Evolutionary conservation across 352 stramenopile species (phyloP), one percentile per base, ranked within the genome.

Genomic region (Globisporangium cederbergense): DNA sequence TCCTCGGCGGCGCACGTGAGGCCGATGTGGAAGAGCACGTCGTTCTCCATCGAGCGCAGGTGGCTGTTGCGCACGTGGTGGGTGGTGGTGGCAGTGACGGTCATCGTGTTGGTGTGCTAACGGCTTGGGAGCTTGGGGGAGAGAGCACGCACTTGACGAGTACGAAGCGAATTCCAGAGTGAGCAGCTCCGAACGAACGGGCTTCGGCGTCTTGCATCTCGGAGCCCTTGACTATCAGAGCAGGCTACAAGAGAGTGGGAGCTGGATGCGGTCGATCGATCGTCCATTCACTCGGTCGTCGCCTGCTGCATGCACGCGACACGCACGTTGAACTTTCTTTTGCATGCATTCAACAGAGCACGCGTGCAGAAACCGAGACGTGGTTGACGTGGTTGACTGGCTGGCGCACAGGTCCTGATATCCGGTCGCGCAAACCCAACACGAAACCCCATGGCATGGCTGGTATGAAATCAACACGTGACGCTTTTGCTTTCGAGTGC

Each of bases 1-100:
- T 89, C 76, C 25, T 88, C 69, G 25, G 65, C 64, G 18, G 75
- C 77, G 64, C 72, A 90, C 49, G 80, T 76, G 55, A 93, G 76
- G 4, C 84, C 84, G 58, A 93, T 85, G 68, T 93, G 81, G 71
- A 87, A 93, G 62, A 91, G 71, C 68, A 93, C 81, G 65, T 93
- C 84, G 32, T 67, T 81, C 32, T 76, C 51, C 71, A 89, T 83
- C 60, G 77, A 69, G 62, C 57, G 70, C 51, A 92, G 68, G 73
- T 90, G 73, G 58, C 74, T 72, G 75, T 92, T 92, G 52, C 71
- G 70, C 60, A 92, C 80, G 65, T 88, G 81, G 60, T 50, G 56
- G 28, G 51, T 34, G 13, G 40, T 43, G 28, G 43, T 49, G 30
- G 61, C 32, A 36, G 4, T 13, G 62, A 22, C 43, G 45, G 62